Conservation (phyloP, 208 protist genomes). For the Crithidia thermophila region DNA sequence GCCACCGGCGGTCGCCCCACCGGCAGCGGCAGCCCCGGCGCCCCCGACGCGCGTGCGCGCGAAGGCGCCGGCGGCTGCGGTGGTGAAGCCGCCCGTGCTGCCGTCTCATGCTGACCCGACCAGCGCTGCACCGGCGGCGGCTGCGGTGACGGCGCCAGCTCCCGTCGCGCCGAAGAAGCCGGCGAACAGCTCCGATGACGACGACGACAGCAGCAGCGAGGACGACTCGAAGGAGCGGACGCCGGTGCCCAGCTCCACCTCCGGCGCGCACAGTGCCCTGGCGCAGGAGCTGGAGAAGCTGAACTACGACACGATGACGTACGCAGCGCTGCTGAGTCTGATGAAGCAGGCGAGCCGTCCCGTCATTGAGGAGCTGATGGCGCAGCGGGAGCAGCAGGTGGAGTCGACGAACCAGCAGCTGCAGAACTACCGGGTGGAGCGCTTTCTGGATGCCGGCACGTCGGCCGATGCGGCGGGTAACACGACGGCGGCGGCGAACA, state of each 20-base stretch:
- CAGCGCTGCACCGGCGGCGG: background rate
- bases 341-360: conserved; percentile 41
- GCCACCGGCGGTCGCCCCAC: background rate
- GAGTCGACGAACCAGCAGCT: conserved; percentile 30
- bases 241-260: background rate
- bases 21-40: conserved; percentile 5
- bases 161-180: conserved; percentile 1
- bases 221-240: background rate
- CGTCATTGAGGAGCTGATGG: conserved; percentile 62
- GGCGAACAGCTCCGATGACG: conserved; percentile 12
- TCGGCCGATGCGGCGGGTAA: background rate
- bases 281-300: conserved; percentile 48
- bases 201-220: background rate
- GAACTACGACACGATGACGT: conserved; percentile 69
- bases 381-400: conserved; percentile 48
- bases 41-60: conserved; percentile 5
- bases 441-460: conserved; percentile 50
- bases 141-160: conserved; percentile 5
- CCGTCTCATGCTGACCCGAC: background rate
- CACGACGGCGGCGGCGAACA: background rate
- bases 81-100: background rate
- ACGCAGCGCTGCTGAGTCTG: conserved; percentile 48
- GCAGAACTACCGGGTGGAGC: conserved; percentile 50
- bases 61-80: conserved; percentile 8
- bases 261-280: conserved; percentile 2